phyloP scores from a whole-genome alignment of 768 basidiomycete species.

The Boletus sp. region DNA sequence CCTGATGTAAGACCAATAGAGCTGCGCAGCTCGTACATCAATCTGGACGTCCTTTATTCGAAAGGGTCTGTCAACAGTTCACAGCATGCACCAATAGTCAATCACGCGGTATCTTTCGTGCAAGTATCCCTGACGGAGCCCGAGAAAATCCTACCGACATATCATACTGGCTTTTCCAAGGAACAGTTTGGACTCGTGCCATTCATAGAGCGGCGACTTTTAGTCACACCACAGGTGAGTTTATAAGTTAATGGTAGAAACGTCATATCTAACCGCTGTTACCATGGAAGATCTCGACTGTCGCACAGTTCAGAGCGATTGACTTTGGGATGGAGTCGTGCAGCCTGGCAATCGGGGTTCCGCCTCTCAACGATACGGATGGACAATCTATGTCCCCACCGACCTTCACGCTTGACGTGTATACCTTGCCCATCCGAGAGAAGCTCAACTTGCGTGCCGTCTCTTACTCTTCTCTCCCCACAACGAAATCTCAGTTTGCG shows the following conservation, averaged over 20 bases:
- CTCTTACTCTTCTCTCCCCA: conserved; percentile 1
- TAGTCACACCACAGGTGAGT: background rate
- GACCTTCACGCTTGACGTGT: background rate
- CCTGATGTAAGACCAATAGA: background rate
- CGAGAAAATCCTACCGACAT: background rate
- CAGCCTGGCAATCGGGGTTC: background rate
- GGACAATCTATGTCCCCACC: background rate
- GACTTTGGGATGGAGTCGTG: conserved; percentile 7
- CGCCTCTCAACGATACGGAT: background rate
- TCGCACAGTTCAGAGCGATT: conserved; percentile 2
- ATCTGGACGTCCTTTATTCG: background rate
- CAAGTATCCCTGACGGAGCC: background rate
- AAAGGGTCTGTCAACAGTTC: background rate
- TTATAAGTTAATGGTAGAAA: background rate
- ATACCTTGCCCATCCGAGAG: background rate
- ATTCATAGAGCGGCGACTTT: background rate
- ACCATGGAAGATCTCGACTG: background rate
- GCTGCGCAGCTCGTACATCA: background rate
- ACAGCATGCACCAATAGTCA: background rate
- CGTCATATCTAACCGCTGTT: background rate
- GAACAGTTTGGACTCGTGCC: background rate
- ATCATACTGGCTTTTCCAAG: background rate
- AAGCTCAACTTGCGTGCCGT: background rate
- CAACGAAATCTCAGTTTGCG: background rate
- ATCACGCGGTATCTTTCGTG: background rate